Evolutionary conservation across 257 asterid genomes (phyloP).

Genomic region (Solanum corneliomulleri): DNA sequence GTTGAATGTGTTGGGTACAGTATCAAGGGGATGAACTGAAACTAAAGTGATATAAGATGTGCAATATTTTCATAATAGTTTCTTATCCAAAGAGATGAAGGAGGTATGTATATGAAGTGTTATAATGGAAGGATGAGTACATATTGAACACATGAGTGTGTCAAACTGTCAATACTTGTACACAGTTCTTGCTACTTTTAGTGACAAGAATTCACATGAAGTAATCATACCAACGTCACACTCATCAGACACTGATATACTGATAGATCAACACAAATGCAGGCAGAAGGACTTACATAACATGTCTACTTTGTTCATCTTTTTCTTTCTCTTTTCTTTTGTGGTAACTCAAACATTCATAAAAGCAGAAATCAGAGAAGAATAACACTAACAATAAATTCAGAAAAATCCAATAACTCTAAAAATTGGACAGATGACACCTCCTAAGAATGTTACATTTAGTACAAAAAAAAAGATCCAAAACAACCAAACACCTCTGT

Average conservation of each 20-base stretch:
- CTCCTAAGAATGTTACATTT: neutral
- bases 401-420: neutral
- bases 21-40: neutral
- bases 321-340: neutral
- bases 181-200: neutral
- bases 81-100: neutral
- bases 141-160: too few relatives aligned
- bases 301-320: neutral
- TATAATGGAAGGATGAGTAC: too few relatives aligned
- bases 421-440: neutral
- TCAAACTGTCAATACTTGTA: too few relatives aligned
- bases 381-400: neutral
- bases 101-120: neutral
- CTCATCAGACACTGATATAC: neutral
- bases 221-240: neutral
- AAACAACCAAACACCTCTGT: neutral
- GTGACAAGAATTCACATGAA: neutral
- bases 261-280: neutral
- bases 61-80: neutral
- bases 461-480: neutral
- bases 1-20: neutral
- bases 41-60: neutral
- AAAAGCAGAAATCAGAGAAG: neutral
- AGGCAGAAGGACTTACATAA: neutral
- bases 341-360: neutral